phyloP scores from a whole-genome alignment of 1,139 yeast species.

The Nakaseomyces delphensis region DNA sequence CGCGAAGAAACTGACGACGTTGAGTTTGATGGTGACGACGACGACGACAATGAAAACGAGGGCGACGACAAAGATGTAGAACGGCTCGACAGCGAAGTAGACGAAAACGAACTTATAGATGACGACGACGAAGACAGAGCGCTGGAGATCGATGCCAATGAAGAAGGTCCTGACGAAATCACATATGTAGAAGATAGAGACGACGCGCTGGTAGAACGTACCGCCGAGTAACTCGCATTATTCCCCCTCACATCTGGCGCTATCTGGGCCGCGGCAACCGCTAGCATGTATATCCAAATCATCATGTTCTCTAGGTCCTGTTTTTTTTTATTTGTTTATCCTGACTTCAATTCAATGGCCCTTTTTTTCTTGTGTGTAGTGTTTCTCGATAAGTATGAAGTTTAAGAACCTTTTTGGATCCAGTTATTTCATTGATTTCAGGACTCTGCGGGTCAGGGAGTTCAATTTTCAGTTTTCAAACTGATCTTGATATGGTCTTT shows the following conservation, averaged over 20 bases:
- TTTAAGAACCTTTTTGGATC: no score
- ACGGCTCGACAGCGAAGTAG: background rate
- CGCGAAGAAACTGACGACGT: background rate
- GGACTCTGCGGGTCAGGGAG: no score
- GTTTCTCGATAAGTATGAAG: no score
- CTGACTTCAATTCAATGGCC: background rate
- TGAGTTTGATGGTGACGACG: no score
- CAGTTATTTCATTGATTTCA: no score
- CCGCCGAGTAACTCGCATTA: constrained; percentile 1
- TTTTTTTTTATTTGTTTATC: background rate
- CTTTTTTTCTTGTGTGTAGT: background rate
- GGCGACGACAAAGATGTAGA: no score
- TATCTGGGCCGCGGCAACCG: constrained; percentile 2
- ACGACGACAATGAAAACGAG: background rate
- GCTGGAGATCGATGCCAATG: background rate
- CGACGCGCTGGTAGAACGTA: no score
- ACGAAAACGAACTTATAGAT: background rate
- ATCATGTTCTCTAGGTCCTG: background rate
- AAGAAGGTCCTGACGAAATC: background rate
- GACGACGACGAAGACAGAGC: background rate
- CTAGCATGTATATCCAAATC: constrained; percentile 3
- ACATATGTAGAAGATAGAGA: background rate
- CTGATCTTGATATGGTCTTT: no score
- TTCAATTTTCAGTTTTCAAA: no score
- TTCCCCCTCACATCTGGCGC: background rate